Base-by-base conservation (phyloP, 371 early-diverging fungal genomes). In the Haplosporangium sp. region DNA sequence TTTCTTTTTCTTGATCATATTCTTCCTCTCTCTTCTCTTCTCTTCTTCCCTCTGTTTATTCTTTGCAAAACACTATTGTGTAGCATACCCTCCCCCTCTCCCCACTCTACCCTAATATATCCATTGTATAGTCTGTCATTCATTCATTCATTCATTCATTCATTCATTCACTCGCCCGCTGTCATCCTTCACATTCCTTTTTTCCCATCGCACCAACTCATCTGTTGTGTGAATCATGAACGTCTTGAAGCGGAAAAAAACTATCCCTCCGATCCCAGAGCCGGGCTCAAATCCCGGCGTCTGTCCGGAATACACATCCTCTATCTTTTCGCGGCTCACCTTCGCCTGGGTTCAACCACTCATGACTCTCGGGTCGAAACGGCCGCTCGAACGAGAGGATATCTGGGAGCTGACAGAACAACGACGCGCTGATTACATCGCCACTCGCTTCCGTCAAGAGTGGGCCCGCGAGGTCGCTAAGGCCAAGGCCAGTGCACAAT, bases 341-440 rank as follows among this genome's bases (percentile, higher is more conserved):
- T 84, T 84, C 42, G 37, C 64, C 43, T 84, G 84, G 84, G 69
- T 79, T 10, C 80, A 68, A 43, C 69, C 79, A 0, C 11, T 84
- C 41, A 70, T 84, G 80, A 52, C 62, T 41, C 51, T 73, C 21
- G 84, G 84, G n/a, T 70, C 81, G 37, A 61, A 68, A 42, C 81
- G 84, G 7, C 84, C 84, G 0, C 55, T 84, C 9, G 84, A 84
- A 50, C 79, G 62, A 52, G 84, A 84, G 45, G 84, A 84, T 58
- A 43, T 84, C 23, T 84, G 83, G 69, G 62, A 67, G 18, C 41
- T 84, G 41, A 74, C 68, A 23, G 81, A 81, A 42, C 47, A 46
- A 40, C 62, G 80, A 47, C 60, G 66, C 13, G 72, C 84, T 21
- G 55, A 37, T 54, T 66, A 74, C 47, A 5, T 84, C 21, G 54